Conservation (phyloP, 257 asterid genomes). For the Jacaranda copaia region DNA sequence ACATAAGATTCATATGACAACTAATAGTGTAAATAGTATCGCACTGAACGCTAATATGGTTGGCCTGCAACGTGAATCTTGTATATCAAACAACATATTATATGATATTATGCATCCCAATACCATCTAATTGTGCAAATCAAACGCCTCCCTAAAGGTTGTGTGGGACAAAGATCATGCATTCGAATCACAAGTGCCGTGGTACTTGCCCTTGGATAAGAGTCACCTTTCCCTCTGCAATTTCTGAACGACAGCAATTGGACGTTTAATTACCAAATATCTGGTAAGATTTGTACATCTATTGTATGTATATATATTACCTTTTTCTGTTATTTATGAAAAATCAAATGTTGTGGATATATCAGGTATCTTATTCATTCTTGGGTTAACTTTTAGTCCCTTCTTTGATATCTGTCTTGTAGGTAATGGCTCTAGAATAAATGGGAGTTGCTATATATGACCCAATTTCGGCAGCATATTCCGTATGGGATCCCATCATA, state of each 20-base stretch:
- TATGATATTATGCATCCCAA: too few relatives aligned
- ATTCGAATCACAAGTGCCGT: conserved; percentile 81
- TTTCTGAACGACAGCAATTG: conserved; percentile 82
- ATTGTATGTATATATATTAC: background rate
- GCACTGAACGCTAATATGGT: too few relatives aligned
- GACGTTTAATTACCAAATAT: conserved; percentile 82
- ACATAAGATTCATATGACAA: too few relatives aligned
- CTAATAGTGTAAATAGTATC: too few relatives aligned
- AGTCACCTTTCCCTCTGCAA: conserved; percentile 89
- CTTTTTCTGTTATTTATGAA: too few relatives aligned
- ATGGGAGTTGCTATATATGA: conserved; percentile 61
- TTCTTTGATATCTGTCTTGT: conserved; percentile 16
- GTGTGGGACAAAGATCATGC: conserved; percentile 93
- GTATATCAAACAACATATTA: too few relatives aligned
- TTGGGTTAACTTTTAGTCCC: background rate
- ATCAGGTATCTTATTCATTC: too few relatives aligned
- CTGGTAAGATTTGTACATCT: conserved; percentile 52
- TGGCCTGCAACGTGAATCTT: too few relatives aligned
- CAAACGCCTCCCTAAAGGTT: conserved; percentile 49
- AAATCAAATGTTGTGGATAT: too few relatives aligned
- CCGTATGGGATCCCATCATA: too few relatives aligned
- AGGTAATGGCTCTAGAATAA: conserved; percentile 84
- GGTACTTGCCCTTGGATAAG: conserved; percentile 91
- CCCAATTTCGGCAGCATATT: too few relatives aligned
- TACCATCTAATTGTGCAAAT: too few relatives aligned